Conservation (phyloP, 192 early-diverging fungal genomes). For the Phycomyces nitens region DNA sequence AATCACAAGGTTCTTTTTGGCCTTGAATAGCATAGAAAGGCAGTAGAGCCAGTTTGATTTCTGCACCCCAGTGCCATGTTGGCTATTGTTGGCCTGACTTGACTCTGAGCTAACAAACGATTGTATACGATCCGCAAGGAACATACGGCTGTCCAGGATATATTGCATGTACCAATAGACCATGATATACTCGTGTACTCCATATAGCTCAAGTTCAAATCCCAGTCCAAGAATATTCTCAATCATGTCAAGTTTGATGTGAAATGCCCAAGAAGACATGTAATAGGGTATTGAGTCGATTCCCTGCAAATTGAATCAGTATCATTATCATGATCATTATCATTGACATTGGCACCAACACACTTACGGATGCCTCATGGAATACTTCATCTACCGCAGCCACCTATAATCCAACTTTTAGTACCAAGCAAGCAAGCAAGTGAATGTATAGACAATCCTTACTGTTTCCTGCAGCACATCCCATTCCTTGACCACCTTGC, state of each 20-base stretch:
- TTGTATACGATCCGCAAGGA: constrained; percentile 3
- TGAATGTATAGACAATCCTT: too few relatives aligned
- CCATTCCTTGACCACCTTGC: constrained; percentile 56
- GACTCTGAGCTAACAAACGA: neutral
- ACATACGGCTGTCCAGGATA: constrained; percentile 5
- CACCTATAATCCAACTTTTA: constrained; percentile 18
- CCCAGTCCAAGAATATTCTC: constrained; percentile 54
- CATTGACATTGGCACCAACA: neutral
- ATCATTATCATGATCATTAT: too few relatives aligned
- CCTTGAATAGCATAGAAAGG: constrained; percentile 12
- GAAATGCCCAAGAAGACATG: constrained; percentile 65
- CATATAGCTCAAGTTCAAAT: constrained; percentile 68
- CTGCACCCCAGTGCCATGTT: neutral
- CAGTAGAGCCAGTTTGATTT: neutral
- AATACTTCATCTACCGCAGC: constrained; percentile 20
- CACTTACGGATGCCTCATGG: neutral
- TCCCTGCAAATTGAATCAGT: too few relatives aligned
- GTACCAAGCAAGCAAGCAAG: too few relatives aligned
- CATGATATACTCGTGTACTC: constrained; percentile 58
- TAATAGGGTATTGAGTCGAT: constrained; percentile 37
- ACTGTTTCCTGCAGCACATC: constrained; percentile 56
- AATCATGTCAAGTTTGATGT: constrained; percentile 55
- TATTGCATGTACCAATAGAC: constrained; percentile 48
- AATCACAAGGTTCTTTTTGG: constrained; percentile 22
- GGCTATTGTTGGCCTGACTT: too few relatives aligned